Evolutionary conservation across 768 basidiomycete genomes (phyloP).

Genomic region (Mycena floridula): DNA sequence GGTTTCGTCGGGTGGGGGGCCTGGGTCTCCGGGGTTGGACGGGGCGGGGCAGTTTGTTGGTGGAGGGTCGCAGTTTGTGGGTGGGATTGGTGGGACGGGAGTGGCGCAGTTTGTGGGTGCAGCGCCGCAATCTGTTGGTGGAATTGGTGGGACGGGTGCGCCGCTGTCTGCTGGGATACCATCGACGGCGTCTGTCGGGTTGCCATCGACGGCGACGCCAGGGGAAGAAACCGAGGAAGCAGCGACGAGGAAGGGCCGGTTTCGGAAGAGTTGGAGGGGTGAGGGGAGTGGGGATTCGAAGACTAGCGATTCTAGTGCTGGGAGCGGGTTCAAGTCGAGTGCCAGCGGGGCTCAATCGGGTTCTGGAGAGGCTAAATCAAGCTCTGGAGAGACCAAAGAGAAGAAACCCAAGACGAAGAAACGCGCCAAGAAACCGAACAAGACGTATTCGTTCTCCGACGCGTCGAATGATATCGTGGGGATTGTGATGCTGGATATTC

Average conservation of each 20-base stretch:
- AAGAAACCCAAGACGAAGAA: too few species aligned
- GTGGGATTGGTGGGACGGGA: not conserved
- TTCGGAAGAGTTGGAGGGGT: conserved; percentile 3
- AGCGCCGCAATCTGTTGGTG: not conserved
- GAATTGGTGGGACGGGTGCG: not conserved
- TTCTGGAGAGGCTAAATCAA: too few species aligned
- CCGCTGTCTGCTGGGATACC: not conserved
- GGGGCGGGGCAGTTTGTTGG: too few species aligned
- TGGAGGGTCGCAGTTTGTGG: not conserved
- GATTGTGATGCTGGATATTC: conserved; percentile 92
- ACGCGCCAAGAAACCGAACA: conserved; percentile 8
- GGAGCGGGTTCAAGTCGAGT: too few species aligned
- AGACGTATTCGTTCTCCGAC: conserved; percentile 55
- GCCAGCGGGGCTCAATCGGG: too few species aligned
- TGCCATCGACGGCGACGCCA: not conserved
- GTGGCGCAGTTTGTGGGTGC: not conserved
- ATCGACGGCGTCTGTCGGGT: too few species aligned
- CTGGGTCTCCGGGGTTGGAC: not conserved
- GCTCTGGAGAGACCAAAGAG: too few species aligned
- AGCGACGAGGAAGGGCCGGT: conserved; percentile 13
- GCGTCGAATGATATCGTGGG: conserved; percentile 81
- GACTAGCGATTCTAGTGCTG: not conserved
- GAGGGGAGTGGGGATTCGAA: too few species aligned
- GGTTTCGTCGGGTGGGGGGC: not conserved
- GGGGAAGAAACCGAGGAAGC: conserved; percentile 14